phyloP scores from a whole-genome alignment of 2,329 filamentous ascomycete genomes.

The Cordyceps militaris region DNA sequence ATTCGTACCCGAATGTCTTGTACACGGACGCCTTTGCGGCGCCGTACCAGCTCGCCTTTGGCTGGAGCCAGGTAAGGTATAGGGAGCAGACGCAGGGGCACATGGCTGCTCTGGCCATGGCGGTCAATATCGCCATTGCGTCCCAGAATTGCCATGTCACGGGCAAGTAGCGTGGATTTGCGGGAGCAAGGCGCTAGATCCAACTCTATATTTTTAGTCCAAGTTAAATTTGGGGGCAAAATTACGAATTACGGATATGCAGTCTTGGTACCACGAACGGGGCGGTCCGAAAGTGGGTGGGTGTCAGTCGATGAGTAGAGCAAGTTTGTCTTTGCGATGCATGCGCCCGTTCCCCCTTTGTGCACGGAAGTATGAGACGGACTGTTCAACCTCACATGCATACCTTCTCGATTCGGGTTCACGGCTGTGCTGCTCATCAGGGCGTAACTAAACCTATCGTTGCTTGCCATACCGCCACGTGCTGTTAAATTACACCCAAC shows the following conservation, averaged over 20 bases:
- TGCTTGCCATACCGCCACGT: neutral
- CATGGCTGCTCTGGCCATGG: conserved; percentile 13
- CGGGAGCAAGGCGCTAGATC: neutral
- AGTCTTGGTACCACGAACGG: no score
- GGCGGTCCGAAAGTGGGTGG: no score
- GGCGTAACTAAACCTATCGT: neutral
- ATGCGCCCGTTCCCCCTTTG: neutral
- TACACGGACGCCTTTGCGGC: conserved; percentile 13
- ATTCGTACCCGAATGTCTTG: conserved; percentile 14
- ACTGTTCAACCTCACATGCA: neutral
- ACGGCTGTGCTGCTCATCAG: neutral
- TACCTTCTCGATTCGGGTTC: neutral
- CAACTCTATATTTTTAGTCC: neutral
- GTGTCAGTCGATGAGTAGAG: no score
- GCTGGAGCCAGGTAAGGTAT: conserved; percentile 3
- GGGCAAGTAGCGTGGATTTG: neutral
- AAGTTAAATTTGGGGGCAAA: neutral
- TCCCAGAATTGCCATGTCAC: conserved; percentile 13
- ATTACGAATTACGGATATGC: no score
- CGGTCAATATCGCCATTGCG: conserved; percentile 13
- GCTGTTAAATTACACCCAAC: neutral
- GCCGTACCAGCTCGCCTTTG: conserved; percentile 5
- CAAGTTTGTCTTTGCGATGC: no score
- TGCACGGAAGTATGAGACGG: neutral
- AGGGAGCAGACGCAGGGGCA: conserved; percentile 8